Evolutionary conservation across 331 rosid species (phyloP), one percentile per base, ranked within the genome.

Genomic region (Spiraea crenata): DNA sequence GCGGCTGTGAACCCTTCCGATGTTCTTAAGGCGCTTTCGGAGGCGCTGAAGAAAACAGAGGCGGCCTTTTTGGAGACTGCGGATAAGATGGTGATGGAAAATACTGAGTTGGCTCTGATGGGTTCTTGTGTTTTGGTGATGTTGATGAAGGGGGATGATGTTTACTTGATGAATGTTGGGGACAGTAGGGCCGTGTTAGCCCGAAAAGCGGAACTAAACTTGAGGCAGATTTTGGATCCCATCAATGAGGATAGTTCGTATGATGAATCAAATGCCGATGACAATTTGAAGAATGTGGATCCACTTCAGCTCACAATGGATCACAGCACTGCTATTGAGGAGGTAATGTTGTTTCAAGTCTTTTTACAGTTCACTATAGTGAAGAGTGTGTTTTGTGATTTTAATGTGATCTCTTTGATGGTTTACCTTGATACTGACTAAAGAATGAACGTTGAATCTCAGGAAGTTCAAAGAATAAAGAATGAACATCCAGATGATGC

Each of bases 41-140:
- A 71, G 74, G 95, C 87, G 31, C 31, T 25, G 31, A 25, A 25
- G 31, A 25, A 2, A 25, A 25, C 31, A 25, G 31, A 25, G 31
- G 89, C 84, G 0, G 78, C 83, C 10, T 92, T 76, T 79, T 54
- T 87, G 71, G 84, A 75, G 58, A 71, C 6, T 56, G 67, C 79
- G 3, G 89, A 87, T 49, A 82, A 86, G 50, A 84, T 76, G 87
- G 81, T 82, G 4, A 62, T 19, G 8, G 62, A 75, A 16, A 85
- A 77, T 75, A 89, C 98, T 8, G 98, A 83, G 81, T 55, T 92
- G 54, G 95, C 96, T 65, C 76, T 92, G 64, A 89, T 92, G 91
- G 96, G 98, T 55, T 92, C 98, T 39, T 92, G 98, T 83, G 98
- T 87, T 71, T 77, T 92, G 84, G 92, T 89, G 7, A 86, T 89